Conservation (phyloP, 768 basidiomycete species). For the Termitomyces eurrhizus region DNA sequence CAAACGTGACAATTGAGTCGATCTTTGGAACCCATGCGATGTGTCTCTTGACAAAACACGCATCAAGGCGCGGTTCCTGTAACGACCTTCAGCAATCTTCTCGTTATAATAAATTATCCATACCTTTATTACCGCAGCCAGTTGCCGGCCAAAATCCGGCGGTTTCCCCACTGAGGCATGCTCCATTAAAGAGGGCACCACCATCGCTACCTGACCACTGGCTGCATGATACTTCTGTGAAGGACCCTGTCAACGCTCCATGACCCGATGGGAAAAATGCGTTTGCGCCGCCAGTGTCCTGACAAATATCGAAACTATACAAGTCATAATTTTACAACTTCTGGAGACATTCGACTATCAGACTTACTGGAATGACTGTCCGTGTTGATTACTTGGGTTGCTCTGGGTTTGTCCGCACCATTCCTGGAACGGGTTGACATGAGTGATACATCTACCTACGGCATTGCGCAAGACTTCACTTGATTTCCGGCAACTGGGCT, state of each 20-base stretch:
- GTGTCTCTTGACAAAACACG: background rate
- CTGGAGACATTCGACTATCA: background rate
- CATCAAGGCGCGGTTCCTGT: conserved; percentile 17
- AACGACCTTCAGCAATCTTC: conserved; percentile 3
- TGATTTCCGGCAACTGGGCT: conserved; percentile 45
- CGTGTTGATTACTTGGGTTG: conserved; percentile 38
- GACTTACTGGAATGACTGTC: conserved; percentile 47
- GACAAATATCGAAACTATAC: conserved; percentile 56
- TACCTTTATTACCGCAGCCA: conserved; percentile 54
- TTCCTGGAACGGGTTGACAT: conserved; percentile 21
- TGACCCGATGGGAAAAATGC: conserved; percentile 58
- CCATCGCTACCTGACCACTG: conserved; percentile 57
- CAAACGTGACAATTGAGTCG: conserved; percentile 13
- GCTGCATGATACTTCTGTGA: conserved; percentile 52
- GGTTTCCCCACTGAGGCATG: conserved; percentile 47
- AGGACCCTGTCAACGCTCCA: conserved; percentile 50
- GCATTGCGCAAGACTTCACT: conserved; percentile 17
- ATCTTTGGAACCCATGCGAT: background rate
- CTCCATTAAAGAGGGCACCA: conserved; percentile 38
- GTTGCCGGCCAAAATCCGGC: conserved; percentile 48
- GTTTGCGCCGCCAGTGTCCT: conserved; percentile 47
- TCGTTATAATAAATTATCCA: background rate
- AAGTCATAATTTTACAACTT: background rate
- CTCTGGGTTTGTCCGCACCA: conserved; percentile 52
- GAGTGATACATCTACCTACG: background rate